Evolutionary conservation across 129 eudicot genomes (phyloP), one percentile per base, ranked within the genome.

Genomic region (Artemisia tridentata): DNA sequence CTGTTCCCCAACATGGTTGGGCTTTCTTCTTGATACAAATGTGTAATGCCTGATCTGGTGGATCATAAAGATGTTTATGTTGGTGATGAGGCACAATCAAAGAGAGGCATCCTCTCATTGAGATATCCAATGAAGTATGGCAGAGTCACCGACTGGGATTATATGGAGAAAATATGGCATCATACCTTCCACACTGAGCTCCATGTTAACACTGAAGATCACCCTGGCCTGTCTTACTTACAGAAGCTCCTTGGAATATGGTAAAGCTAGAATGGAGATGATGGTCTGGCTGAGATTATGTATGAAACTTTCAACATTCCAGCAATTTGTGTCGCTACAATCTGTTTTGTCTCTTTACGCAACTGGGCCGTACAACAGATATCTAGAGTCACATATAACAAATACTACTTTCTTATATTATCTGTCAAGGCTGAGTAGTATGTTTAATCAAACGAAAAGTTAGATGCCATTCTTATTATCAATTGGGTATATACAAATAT

Each of bases 101-200:
- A 85, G 57, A 88, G 95, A 76, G 90, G 95, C 85, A 88, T 88
- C 43, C 83, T 88, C 54, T 85, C 95, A 63, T 83, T 88, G 81
- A 88, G 85, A 67, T 85, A 88, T 53, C 95, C 95, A 11, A 83
- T 83, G 58, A 89, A 86, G 46, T 89, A 89, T 2, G 91, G 92
- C 59, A 89, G 86, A 23, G 96, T 89, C 67, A 84, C 86, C 86
- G 86, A 89, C 87, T 89, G 96, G 92, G 96, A 89, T 71, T 89
- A 89, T 58, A 89, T 85, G 96, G 96, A 88, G 76, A 88, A 88
- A 79, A 88, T 88, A 6, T 88, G 96, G 96, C 96, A 88, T 88
- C 96, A 88, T 67, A 88, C 91, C 18, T 88, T 88, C 81, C 86
- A 88, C 89, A 86, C 84, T 4, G 96, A 89, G 78, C 92, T 89